Conservation (phyloP, 768 basidiomycete genomes). For the Daedaleopsis nitida region DNA sequence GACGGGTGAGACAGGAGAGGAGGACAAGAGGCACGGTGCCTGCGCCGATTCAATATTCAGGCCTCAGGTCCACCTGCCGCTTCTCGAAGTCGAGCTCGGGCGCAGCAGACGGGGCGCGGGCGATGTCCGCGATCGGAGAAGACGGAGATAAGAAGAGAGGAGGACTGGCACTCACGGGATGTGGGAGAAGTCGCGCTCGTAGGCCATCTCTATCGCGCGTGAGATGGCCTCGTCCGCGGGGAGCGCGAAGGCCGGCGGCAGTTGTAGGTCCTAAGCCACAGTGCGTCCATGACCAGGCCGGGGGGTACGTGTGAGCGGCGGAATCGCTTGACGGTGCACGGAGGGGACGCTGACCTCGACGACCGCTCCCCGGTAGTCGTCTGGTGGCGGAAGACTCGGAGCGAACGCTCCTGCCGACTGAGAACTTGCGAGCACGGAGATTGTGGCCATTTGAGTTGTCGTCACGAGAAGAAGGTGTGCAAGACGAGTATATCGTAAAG, state of each 20-base stretch:
- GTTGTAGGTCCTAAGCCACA: slow-evolving; percentile 64
- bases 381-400: slow-evolving; percentile 11
- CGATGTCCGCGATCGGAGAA: not conserved
- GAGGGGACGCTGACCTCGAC: slow-evolving; percentile 65
- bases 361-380: slow-evolving; percentile 86
- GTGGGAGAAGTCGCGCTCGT: slow-evolving; percentile 93
- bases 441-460: slow-evolving; percentile 4
- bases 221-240: slow-evolving; percentile 70
- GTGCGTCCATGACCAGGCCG: not conserved
- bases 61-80: not conserved
- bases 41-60: too few species aligned
- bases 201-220: slow-evolving; percentile 82
- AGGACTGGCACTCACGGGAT: slow-evolving; percentile 63
- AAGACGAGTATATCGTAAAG: not conserved
- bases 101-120: too few species aligned
- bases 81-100: not conserved
- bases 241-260: slow-evolving; percentile 86
- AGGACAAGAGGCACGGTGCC: too few species aligned
- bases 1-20: not conserved
- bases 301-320: not conserved
- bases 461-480: not conserved
- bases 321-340: not conserved
- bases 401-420: not conserved
- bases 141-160: not conserved
- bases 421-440: not conserved